Evolutionary conservation across 78 protist species (phyloP), one percentile per base, ranked within the genome.

Genomic region (Speleostelium caveatum): DNA sequence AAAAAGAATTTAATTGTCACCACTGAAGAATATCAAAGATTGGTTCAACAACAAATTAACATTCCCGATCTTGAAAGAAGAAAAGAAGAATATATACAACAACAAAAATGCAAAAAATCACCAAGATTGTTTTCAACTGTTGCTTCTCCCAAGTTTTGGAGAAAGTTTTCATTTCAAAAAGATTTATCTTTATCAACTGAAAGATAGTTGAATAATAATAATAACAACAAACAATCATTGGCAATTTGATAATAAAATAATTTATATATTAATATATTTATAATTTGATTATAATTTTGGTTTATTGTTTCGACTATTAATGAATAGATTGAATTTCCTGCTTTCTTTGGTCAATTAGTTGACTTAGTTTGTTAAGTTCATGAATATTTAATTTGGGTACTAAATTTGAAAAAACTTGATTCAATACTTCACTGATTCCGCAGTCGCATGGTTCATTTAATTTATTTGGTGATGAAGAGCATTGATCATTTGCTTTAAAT

Each of bases 1-100:
- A 51, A 58, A 22, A 32, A n/a, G 14, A 80, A 80, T 68, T 77
- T 80, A 10, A 80, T 80, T 51, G 89, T 80, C 19, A 22, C 89
- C 42, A 49, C 53, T 41, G 72, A 80, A n/a, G 89, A 80, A 32
- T 80, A 80, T 26, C 53, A 80, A 36, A n/a, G 49, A 22, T 55
- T 56, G 2, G 17, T 42, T 26, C 26, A 69, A 24, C 61, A 69
- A 49, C 24, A 22, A 30, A 19, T 53, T 33, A 49, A 68, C 22
- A 38, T 68, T 10, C 42, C 62, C 17, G 71, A 61, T 33, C 42
- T 80, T 21, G 74, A 80, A 80, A 35, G 56, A 49, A 51, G 45
- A 68, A 73, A 80, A 24, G 89, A 80, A 14, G 89, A 80, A 16
- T 80, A 80, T 68, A 33, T 73, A 26, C 41, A 55, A 35, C 14